These are phyloP conservation scores for Eimeria tenella DNA, from an alignment of 169 alveolate species.

Conservation along the genomic window DNA sequence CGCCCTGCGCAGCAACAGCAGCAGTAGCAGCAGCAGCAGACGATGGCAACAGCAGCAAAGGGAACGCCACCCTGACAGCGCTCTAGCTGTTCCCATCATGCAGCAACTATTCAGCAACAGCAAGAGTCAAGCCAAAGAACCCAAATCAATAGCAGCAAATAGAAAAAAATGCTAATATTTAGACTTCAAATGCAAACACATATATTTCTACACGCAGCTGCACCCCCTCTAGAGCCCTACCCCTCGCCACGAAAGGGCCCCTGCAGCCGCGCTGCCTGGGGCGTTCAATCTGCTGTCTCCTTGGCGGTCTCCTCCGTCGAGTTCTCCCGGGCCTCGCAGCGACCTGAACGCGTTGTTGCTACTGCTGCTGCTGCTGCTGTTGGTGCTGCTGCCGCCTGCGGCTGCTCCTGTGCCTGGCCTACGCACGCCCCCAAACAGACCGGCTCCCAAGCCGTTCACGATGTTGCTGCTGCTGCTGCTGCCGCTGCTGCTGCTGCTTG, in stretches of 20 bases:
- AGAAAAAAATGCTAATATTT: neutral
- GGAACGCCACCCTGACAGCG: neutral
- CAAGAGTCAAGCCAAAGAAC: neutral
- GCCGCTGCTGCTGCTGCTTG: neutral
- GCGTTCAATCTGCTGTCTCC: neutral
- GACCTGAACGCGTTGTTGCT: conserved; percentile 30
- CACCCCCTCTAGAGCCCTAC: neutral
- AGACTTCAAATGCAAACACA: neutral
- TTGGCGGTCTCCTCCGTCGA: neutral
- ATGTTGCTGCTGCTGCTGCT: conserved; percentile 17
- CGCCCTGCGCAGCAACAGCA: neutral
- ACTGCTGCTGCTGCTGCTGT: neutral
- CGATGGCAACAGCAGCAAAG: neutral
- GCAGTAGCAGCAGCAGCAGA: neutral
- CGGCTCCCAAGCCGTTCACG: conserved; percentile 12
- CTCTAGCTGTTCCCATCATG: neutral
- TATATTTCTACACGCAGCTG: no score
- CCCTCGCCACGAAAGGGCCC: neutral
- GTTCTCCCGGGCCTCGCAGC: neutral
- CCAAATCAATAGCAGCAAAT: neutral
- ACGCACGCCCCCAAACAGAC: conserved; percentile 20
- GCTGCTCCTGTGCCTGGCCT: conserved; percentile 2
- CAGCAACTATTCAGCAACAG: neutral
- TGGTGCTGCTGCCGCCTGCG: neutral
- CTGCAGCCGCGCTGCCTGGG: neutral